Evolutionary conservation across 164 flowering plant genomes (phyloP), one percentile per base, ranked within the genome.

Genomic region (Nymphaea thermarum): DNA sequence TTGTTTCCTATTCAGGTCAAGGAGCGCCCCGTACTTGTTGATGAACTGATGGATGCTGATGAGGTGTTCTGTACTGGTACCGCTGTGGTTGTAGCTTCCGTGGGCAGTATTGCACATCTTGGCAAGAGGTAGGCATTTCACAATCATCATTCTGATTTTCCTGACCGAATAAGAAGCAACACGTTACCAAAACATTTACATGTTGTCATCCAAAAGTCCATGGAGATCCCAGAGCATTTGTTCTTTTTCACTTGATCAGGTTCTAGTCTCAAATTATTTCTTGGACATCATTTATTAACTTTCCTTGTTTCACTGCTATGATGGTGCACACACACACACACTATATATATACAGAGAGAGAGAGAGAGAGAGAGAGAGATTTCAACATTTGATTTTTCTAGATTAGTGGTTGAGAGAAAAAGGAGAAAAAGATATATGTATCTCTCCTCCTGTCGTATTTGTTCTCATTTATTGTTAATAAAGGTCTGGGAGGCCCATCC

Each of bases 31-130:
- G 70, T 93, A 53, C 74, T 81, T 0, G 82, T 83, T 12, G 91
- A 89, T 2, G 98, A 93, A 67, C 51, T 93, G 72, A 59, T 76
- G 43, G 81, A 84, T 12, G 97, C 96, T 0, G 89, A 91, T 43
- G 97, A 93, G 80, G 91, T 91, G 10, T 93, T 93, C 73, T 83
- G 93, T 83, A 88, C 98, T 0, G 98, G 98, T 76, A 89, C 96
- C 11, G 96, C 98, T 2, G 96, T 88, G 18, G 89, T 81, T 10
- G 81, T 92, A 64, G 86, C 91, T 63, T 77, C 87, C 7, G 96
- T 90, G 2, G 93, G 96, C 63, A 85, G 84, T 66, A 71, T 92
- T 4, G 84, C 93, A 44, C 80, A 83, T 74, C 79, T 76, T 62
- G 82, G 74, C 18, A 75, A 73, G 74, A 92, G 93, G 98, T 92